phyloP scores from a whole-genome alignment of 2,329 filamentous ascomycete species.

The Curvularia hawaiiensis region DNA sequence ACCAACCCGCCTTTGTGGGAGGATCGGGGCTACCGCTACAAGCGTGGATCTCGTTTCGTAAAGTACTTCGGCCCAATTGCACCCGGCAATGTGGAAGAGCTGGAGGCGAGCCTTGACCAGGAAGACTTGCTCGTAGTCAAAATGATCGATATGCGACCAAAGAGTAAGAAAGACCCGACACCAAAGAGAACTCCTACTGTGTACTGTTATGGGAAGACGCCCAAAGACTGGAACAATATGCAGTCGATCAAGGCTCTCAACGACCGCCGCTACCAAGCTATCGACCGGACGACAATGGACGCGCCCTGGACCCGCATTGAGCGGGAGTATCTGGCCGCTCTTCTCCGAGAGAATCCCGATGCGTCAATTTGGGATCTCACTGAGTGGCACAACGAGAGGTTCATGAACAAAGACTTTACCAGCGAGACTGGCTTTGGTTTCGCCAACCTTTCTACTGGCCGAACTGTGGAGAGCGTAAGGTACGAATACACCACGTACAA shows the following conservation, averaged over 20 bases:
- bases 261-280: slow-evolving; percentile 32
- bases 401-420: slow-evolving; percentile 20
- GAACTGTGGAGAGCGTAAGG: slow-evolving; percentile 36
- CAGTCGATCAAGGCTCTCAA: slow-evolving; percentile 34
- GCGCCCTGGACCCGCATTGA: slow-evolving; percentile 24
- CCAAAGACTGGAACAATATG: slow-evolving; percentile 32
- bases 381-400: slow-evolving; percentile 31
- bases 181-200: slow-evolving; percentile 22
- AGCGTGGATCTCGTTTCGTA: slow-evolving; percentile 20
- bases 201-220: slow-evolving; percentile 26
- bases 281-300: slow-evolving; percentile 29
- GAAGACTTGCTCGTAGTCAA: slow-evolving; percentile 25
- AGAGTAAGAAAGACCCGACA: slow-evolving; percentile 10
- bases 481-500: slow-evolving; percentile 34
- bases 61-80: slow-evolving; percentile 17
- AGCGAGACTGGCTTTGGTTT: slow-evolving; percentile 15
- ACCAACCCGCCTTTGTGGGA: slow-evolving; percentile 35
- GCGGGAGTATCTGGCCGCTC: slow-evolving; percentile 24
- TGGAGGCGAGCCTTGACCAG: slow-evolving; percentile 23
- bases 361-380: slow-evolving; percentile 34
- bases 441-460: slow-evolving; percentile 17
- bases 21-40: slow-evolving; percentile 31
- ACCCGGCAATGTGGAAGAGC: slow-evolving; percentile 6
- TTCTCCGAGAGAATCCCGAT: slow-evolving; percentile 21
- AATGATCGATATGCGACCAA: slow-evolving; percentile 39